phyloP scores from a whole-genome alignment of 352 stramenopile genomes.

The Pythium aphanidermatum region DNA sequence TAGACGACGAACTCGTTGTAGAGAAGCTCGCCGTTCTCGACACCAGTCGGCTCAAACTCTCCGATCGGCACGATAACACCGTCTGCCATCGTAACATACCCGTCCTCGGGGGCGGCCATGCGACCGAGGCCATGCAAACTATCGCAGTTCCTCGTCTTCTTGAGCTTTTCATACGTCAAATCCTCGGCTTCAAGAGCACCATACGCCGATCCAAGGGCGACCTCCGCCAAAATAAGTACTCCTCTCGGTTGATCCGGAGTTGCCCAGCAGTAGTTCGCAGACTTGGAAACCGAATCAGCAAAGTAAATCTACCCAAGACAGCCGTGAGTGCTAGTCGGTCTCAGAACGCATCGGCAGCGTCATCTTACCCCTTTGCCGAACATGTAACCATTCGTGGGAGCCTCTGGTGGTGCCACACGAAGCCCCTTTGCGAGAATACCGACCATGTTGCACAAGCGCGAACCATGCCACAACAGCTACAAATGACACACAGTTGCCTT shows the following conservation, averaged over 20 bases:
- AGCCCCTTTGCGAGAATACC: slow-evolving; percentile 79
- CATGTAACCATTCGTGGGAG: slow-evolving; percentile 70
- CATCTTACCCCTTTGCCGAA: slow-evolving; percentile 80
- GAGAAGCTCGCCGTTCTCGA: slow-evolving; percentile 37
- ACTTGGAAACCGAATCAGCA: slow-evolving; percentile 78
- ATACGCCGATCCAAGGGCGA: slow-evolving; percentile 47
- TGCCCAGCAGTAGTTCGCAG: slow-evolving; percentile 78
- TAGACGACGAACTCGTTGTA: slow-evolving; percentile 82
- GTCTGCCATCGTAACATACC: slow-evolving; percentile 37
- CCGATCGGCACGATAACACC: slow-evolving; percentile 52
- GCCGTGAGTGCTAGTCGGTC: not conserved
- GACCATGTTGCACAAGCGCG: slow-evolving; percentile 64
- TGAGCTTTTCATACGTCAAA: slow-evolving; percentile 39
- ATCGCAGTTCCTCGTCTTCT: slow-evolving; percentile 30
- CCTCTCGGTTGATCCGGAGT: slow-evolving; percentile 48
- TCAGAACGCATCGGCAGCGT: not conserved
- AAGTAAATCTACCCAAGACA: slow-evolving; percentile 64
- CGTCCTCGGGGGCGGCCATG: slow-evolving; percentile 42
- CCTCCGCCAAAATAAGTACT: slow-evolving; percentile 59
- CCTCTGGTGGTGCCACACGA: slow-evolving; percentile 73
- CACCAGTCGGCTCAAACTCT: slow-evolving; percentile 43
- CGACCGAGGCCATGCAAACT: slow-evolving; percentile 47
- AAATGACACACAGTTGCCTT: not conserved
- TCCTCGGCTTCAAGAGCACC: slow-evolving; percentile 45
- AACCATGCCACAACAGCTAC: slow-evolving; percentile 84